Conservation (phyloP, 2,329 filamentous ascomycete species). For the Penicillium sp. region DNA sequence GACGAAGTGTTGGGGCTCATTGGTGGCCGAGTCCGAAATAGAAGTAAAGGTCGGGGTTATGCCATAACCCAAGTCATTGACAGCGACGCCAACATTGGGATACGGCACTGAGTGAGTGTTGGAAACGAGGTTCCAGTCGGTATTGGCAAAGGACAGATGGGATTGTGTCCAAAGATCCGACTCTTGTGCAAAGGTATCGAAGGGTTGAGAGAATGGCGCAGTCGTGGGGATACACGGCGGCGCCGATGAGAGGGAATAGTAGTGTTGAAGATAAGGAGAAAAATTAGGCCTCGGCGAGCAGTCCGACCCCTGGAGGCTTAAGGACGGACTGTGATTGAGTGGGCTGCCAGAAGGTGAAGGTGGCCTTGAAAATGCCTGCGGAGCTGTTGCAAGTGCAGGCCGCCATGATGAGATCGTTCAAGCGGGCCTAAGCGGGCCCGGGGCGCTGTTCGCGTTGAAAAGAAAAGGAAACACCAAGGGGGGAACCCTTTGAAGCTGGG, state of each 20-base stretch:
- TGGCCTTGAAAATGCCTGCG: conserved; percentile 20
- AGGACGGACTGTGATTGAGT: conserved; percentile 16
- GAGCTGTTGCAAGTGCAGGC: conserved; percentile 24
- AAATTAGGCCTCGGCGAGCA: conserved; percentile 19
- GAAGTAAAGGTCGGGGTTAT: conserved; percentile 21
- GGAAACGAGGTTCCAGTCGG: conserved; percentile 28
- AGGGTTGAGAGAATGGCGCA: conserved; percentile 21
- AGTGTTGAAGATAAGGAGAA: conserved; percentile 10
- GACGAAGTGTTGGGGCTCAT: conserved; percentile 14
- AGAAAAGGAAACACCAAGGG: no score
- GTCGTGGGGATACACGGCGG: conserved; percentile 19
- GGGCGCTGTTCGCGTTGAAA: conserved; percentile 13
- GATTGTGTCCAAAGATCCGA: conserved; percentile 27
- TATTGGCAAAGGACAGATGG: conserved; percentile 22
- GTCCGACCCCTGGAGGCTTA: conserved; percentile 21
- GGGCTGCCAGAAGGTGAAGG: conserved; percentile 22
- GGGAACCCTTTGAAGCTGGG: conserved; percentile 5
- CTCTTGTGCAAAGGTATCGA: conserved; percentile 21
- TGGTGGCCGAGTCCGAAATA: conserved; percentile 27
- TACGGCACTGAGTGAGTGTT: conserved; percentile 11
- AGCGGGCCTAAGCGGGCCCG: conserved; percentile 32
- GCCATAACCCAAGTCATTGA: conserved; percentile 18
- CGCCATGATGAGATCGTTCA: conserved; percentile 31
- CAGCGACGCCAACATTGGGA: conserved; percentile 14
- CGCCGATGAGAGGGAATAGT: conserved; percentile 15